Evolutionary conservation across 2,329 filamentous ascomycete genomes (phyloP), one percentile per base, ranked within the genome.

Genomic region (Gaeumannomyces sp.): DNA sequence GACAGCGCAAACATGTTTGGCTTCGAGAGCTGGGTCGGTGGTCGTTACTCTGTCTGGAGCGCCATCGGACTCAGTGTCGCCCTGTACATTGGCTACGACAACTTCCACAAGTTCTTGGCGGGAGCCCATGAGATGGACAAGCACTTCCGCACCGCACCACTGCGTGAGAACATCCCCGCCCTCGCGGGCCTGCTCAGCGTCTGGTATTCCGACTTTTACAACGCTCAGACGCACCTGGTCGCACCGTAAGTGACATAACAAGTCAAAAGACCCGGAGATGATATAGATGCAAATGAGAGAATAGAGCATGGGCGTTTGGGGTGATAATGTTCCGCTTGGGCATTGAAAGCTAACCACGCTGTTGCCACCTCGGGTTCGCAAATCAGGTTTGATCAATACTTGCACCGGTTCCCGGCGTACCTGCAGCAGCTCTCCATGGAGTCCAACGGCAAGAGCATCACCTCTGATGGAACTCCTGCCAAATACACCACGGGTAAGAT

Each of bases 1-100:
- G 94, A 98, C 81, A 89, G 89, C 80, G 94, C 94, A 85, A 99
- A 98, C 85, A 99, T 99, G 95, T 99, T 99, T 75, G 93, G 93
- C 72, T 99, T 99, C 76, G 93, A 94, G 79, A 96, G 91, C 80
- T 99, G 95, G 95, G 94, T 98, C 63, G 95, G 95, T 76, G 95
- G 95, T 65, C 91, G 95, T 67, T 99, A 99, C 86, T 97, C 93
- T 67, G 95, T 99, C 70, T 99, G 95, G 95, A 97, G 93, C 71
- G 95, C 95, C 77, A 99, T 99, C 74, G 95, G 95, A 71, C 83
- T 99, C 68, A 97, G 92, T 69, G 93, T 99, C 65, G 90, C 90
- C 71, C 85, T 99, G 70, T 97, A 97, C 83, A 90, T 99, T 76
- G 95, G 95, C 76, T 99, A 85, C 78, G 93, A 98, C 76, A 97